Evolutionary conservation across 2,329 filamentous ascomycete species (phyloP).

Genomic region (Trichoderma sp.): DNA sequence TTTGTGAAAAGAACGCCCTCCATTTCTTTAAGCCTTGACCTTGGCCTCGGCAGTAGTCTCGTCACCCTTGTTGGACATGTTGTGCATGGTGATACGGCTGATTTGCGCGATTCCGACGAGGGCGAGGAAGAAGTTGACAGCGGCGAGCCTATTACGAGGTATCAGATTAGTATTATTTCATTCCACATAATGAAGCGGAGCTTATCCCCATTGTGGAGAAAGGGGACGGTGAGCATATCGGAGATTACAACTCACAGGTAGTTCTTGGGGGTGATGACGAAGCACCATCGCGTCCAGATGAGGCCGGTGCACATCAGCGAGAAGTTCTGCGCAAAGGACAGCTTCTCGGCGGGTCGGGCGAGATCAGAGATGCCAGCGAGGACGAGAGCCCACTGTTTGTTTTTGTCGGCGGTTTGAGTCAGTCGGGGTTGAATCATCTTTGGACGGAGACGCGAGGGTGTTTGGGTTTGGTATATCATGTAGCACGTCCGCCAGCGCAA

Average conservation of each 20-base stretch:
- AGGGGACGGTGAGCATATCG: not conserved
- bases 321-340: constrained; percentile 87
- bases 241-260: constrained; percentile 61
- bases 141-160: constrained; percentile 77
- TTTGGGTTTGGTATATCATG: not conserved
- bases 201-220: too few species aligned
- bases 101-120: constrained; percentile 82
- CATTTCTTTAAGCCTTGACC: constrained; percentile 27
- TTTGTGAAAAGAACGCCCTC: not conserved
- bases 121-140: constrained; percentile 98
- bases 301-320: constrained; percentile 86
- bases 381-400: constrained; percentile 79
- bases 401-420: not conserved
- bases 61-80: constrained; percentile 56
- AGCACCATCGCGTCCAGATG: constrained; percentile 99
- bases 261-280: constrained; percentile 94
- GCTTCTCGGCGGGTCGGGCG: constrained; percentile 82
- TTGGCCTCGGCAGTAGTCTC: constrained; percentile 42
- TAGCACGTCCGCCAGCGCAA: not conserved
- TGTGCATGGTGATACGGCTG: constrained; percentile 67
- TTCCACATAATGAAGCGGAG: not conserved
- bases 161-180: too few species aligned
- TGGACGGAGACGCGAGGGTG: not conserved
- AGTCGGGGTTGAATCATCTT: not conserved
- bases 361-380: constrained; percentile 91